Evolutionary conservation across 768 basidiomycete species (phyloP).

Genomic region (Boletus rex-veris): DNA sequence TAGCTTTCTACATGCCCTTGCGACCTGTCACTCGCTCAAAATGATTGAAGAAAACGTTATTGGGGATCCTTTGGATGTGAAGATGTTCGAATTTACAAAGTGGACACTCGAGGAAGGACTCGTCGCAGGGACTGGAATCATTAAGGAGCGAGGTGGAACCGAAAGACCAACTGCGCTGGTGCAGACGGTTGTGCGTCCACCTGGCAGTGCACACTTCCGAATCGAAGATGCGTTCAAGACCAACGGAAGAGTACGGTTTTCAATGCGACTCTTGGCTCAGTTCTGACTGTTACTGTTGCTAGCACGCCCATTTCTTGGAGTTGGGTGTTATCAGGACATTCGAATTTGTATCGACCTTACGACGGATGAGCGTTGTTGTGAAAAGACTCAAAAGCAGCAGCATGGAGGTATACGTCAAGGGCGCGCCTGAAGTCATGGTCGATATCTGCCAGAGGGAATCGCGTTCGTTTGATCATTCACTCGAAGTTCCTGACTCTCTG

Average conservation of each 20-base stretch:
- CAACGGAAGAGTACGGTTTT: constrained; percentile 59
- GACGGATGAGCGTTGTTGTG: constrained; percentile 97
- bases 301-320: constrained; percentile 98
- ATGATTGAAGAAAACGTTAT: constrained; percentile 84
- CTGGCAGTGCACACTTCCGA: constrained; percentile 86
- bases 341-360: constrained; percentile 90
- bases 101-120: constrained; percentile 96
- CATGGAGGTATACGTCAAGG: constrained; percentile 99
- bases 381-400: constrained; percentile 89
- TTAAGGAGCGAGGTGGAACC: constrained; percentile 58
- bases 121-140: constrained; percentile 62
- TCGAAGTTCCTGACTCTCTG: constrained; percentile 2
- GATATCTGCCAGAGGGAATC: constrained; percentile 92
- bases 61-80: constrained; percentile 93
- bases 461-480: constrained; percentile 54
- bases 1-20: constrained; percentile 85
- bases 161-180: constrained; percentile 84
- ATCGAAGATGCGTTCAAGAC: constrained; percentile 92
- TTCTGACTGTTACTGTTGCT: constrained; percentile 1
- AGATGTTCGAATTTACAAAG: constrained; percentile 97
- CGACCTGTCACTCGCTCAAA: constrained; percentile 95
- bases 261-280: background rate
- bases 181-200: constrained; percentile 93
- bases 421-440: constrained; percentile 97
- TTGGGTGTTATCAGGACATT: constrained; percentile 94